phyloP scores from a whole-genome alignment of 73 alveolate genomes.

The Stentor coeruleus region DNA sequence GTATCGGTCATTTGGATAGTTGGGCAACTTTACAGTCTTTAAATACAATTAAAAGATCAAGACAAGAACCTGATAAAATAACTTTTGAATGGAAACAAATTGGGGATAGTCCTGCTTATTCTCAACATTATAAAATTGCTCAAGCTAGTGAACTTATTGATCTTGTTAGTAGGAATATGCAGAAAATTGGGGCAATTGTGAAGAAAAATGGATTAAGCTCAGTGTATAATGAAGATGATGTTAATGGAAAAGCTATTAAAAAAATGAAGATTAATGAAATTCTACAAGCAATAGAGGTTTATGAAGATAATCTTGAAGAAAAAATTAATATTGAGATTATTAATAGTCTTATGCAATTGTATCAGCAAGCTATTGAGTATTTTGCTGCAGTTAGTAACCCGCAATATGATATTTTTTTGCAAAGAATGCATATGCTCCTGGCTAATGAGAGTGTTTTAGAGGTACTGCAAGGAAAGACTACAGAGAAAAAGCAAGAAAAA shows the following conservation, averaged over 20 bases:
- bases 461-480: background rate
- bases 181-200: slow-evolving; percentile 43
- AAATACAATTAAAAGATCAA: slow-evolving; percentile 35
- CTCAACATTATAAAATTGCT: slow-evolving; percentile 8
- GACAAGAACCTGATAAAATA: slow-evolving; percentile 29
- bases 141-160: slow-evolving; percentile 31
- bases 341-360: background rate
- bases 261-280: background rate
- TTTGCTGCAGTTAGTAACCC: slow-evolving; percentile 2
- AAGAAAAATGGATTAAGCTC: too few relatives aligned
- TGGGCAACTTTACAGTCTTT: slow-evolving; percentile 56
- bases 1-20: slow-evolving; percentile 31
- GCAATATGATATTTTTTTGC: background rate
- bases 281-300: background rate
- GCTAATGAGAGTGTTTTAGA: background rate
- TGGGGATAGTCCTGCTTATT: slow-evolving; percentile 32
- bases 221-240: background rate
- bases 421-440: slow-evolving; percentile 23
- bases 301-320: background rate
- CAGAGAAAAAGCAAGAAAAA: too few relatives aligned
- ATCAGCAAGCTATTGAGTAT: slow-evolving; percentile 27
- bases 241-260: slow-evolving; percentile 3
- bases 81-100: slow-evolving; percentile 48
- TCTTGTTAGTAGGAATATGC: slow-evolving; percentile 31
- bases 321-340: background rate